Conservation (phyloP, 495 filamentous ascomycete species). For the Letharia lupina region DNA sequence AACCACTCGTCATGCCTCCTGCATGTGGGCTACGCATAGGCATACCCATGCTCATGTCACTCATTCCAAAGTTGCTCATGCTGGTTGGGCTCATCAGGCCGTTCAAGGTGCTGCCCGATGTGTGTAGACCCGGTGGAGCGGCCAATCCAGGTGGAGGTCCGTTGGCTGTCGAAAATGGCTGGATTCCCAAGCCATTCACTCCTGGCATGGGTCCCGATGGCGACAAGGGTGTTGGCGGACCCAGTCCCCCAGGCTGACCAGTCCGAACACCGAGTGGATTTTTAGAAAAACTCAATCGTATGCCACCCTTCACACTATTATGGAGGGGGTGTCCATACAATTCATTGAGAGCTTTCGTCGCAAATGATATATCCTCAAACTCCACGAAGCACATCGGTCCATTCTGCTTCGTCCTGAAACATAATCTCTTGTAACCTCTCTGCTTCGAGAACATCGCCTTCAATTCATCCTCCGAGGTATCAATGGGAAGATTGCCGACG, state of each 20-base stretch:
- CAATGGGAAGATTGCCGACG: constrained; percentile 88
- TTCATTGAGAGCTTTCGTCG: constrained; percentile 86
- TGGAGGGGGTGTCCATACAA: constrained; percentile 82
- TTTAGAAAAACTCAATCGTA: constrained; percentile 97
- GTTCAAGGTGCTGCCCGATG: constrained; percentile 34
- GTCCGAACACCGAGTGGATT: constrained; percentile 91
- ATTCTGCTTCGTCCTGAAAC: constrained; percentile 96
- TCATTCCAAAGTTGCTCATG: constrained; percentile 27
- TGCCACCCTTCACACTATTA: constrained; percentile 92
- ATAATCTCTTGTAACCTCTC: constrained; percentile 91
- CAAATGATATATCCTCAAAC: constrained; percentile 90
- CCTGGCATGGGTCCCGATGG: constrained; percentile 42
- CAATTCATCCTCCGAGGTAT: constrained; percentile 92
- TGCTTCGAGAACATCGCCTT: constrained; percentile 92
- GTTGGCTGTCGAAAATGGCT: constrained; percentile 61
- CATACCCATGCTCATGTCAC: constrained; percentile 16
- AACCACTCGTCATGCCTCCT: constrained; percentile 14
- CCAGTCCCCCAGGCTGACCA: constrained; percentile 54
- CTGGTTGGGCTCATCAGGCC: constrained; percentile 31
- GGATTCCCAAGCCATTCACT: constrained; percentile 47
- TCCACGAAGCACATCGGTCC: constrained; percentile 99
- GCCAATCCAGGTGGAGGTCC: constrained; percentile 67
- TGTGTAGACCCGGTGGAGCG: constrained; percentile 57
- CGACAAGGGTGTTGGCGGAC: constrained; percentile 40
- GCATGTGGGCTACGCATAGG: constrained; percentile 18